Conservation (phyloP, 495 filamentous ascomycete genomes). For the Penicillium tannophilum region DNA sequence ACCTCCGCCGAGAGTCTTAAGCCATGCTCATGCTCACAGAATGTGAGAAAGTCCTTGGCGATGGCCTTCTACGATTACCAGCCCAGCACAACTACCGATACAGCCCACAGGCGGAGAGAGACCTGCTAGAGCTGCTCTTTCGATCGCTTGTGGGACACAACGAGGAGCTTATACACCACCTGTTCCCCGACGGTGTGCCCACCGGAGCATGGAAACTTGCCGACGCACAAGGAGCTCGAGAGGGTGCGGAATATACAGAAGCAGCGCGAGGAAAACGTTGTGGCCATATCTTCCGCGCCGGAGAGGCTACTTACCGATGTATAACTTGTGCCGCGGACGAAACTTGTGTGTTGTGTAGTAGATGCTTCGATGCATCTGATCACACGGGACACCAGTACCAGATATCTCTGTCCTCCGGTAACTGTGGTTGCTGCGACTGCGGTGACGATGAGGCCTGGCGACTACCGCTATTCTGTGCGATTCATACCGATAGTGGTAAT, state of each 20-base stretch:
- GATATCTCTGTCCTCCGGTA: constrained; percentile 81
- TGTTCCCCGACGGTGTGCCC: constrained; percentile 79
- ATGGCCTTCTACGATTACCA: constrained; percentile 71
- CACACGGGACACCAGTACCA: constrained; percentile 92
- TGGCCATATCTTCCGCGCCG: constrained; percentile 91
- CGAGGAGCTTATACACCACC: constrained; percentile 66
- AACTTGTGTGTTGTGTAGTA: constrained; percentile 82
- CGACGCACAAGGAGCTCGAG: constrained; percentile 85
- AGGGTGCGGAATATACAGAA: constrained; percentile 93
- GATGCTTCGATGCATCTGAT: constrained; percentile 93
- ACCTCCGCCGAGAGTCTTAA: constrained; percentile 15
- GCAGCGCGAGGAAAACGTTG: constrained; percentile 92
- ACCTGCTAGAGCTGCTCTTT: constrained; percentile 79
- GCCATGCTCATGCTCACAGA: constrained; percentile 59
- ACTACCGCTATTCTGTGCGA: constrained; percentile 84
- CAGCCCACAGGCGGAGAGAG: constrained; percentile 63
- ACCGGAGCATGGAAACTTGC: constrained; percentile 70
- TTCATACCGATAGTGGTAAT: constrained; percentile 70
- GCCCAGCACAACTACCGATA: constrained; percentile 70
- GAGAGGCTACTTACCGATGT: constrained; percentile 92
- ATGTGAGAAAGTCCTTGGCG: constrained; percentile 78
- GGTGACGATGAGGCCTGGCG: constrained; percentile 94
- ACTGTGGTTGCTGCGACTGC: constrained; percentile 95
- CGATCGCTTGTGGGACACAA: constrained; percentile 76
- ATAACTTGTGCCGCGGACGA: constrained; percentile 88